Base-by-base conservation (phyloP, 257 asterid genomes). In the Jacaranda copaia region DNA sequence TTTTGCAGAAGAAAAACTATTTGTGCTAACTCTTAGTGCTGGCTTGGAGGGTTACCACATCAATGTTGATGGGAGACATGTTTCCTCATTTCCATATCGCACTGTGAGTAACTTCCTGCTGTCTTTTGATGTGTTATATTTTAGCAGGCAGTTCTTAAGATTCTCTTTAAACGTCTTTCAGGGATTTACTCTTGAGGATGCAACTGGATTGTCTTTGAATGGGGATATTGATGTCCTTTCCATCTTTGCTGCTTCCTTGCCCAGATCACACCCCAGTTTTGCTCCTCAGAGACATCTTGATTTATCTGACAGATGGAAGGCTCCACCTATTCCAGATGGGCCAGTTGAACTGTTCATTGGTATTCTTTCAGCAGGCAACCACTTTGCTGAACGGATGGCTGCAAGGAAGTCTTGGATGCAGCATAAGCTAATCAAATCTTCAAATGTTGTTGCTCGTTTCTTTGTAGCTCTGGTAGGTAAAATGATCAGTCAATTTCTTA, bases 381-480 rank as follows among this genome's bases (percentile, higher is more conserved):
- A 95, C 86, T 93, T 95, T 82, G 97, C 96, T 5, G 99, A 95
- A 86, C 82, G 99, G 45, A 95, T 95, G 99, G 99, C 97, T 45
- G 94, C 87, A 46, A 85, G 99, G 82, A 91, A 81, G 78, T 93
- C 99, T 67, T 95, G 99, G 99, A 91, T 95, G 98, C 98, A 90
- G 73, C 92, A 93, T 68, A 73, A 76, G 74, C 89, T 89, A 46
- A 79, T 95, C 79, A 87, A 83, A 84, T 91, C 97, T 39, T 85
- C 97, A 15, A 77, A 81, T 42, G 99, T 86, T 56, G 96, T 93
- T 78, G 99, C 93, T 42, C 93, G 98, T 51, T 95, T 95, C 88
- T 93, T 93, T 74, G 97, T 95, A 38, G 99, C 97, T 49, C 81
- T 95, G 95, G 98, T 93, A 83, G 60, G 92, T 87, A 48, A 57